Conservation (phyloP, 306 rosid species). For the Leucaena leucocephala region DNA sequence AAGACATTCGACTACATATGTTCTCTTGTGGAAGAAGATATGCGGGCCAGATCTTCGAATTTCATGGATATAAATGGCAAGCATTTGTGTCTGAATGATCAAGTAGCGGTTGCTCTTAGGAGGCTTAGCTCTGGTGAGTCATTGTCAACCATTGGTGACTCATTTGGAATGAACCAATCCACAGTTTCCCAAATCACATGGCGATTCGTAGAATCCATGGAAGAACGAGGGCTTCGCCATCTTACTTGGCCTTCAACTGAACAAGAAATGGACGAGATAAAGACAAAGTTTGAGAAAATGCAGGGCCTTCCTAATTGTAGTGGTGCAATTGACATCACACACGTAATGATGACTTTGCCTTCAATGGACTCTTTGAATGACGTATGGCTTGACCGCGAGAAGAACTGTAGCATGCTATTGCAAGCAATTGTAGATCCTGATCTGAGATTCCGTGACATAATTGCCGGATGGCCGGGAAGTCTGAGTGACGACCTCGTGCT, state of each 20-base stretch:
- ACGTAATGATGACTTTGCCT: slow-evolving; percentile 86
- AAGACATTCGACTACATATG: slow-evolving; percentile 85
- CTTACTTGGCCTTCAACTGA: slow-evolving; percentile 81
- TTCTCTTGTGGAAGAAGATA: slow-evolving; percentile 73
- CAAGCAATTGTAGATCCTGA: slow-evolving; percentile 86
- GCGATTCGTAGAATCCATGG: slow-evolving; percentile 91
- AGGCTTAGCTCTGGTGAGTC: slow-evolving; percentile 94
- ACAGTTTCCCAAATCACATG: slow-evolving; percentile 88
- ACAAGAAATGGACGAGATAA: slow-evolving; percentile 63
- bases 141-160: slow-evolving; percentile 65
- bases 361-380: slow-evolving; percentile 49
- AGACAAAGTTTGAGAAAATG: slow-evolving; percentile 68
- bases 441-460: slow-evolving; percentile 73
- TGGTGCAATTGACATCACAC: slow-evolving; percentile 84
- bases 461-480: slow-evolving; percentile 95
- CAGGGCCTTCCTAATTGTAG: slow-evolving; percentile 80
- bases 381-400: slow-evolving; percentile 78
- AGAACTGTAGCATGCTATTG: slow-evolving; percentile 88
- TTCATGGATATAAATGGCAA: slow-evolving; percentile 53
- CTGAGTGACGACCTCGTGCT: slow-evolving; percentile 65
- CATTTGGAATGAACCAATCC: slow-evolving; percentile 71
- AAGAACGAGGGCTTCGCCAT: slow-evolving; percentile 79
- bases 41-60: slow-evolving; percentile 64
- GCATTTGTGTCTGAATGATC: slow-evolving; percentile 69
- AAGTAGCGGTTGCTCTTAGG: slow-evolving; percentile 87